These are phyloP conservation scores for Themeda triandra DNA, from an alignment of 176 grass and related monocot species.

Conservation along the genomic window DNA sequence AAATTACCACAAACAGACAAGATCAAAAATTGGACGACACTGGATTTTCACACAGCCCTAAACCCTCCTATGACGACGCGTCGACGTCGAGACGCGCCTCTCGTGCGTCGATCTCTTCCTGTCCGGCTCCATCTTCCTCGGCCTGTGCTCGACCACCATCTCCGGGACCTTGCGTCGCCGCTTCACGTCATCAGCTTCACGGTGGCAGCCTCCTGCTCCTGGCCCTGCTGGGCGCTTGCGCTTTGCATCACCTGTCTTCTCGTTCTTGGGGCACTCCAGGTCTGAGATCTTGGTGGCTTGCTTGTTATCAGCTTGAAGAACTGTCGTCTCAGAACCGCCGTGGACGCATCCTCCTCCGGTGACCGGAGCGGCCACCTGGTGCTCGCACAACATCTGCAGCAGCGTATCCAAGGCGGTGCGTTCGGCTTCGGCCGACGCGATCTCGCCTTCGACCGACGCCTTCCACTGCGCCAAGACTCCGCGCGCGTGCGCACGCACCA, in stretches of 20 bases:
- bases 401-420: too few relatives aligned
- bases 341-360: too few relatives aligned
- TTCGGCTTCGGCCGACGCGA: neutral
- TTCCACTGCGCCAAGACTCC: too few relatives aligned
- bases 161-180: neutral
- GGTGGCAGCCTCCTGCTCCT: neutral
- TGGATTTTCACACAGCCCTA: neutral
- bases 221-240: neutral
- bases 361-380: too few relatives aligned
- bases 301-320: too few relatives aligned
- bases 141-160: neutral
- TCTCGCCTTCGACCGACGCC: too few relatives aligned
- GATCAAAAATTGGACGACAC: neutral
- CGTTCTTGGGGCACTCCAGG: too few relatives aligned
- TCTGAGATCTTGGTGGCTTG: too few relatives aligned
- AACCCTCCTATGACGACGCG: neutral
- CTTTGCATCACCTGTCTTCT: neutral
- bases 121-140: neutral
- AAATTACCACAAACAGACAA: neutral
- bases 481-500: too few relatives aligned
- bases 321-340: too few relatives aligned
- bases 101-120: neutral
- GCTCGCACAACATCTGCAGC: too few relatives aligned
- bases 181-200: neutral
- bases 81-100: neutral